These are phyloP conservation scores for Trypanosoma theileri DNA, from an alignment of 208 protist species.

Conservation along the genomic window DNA sequence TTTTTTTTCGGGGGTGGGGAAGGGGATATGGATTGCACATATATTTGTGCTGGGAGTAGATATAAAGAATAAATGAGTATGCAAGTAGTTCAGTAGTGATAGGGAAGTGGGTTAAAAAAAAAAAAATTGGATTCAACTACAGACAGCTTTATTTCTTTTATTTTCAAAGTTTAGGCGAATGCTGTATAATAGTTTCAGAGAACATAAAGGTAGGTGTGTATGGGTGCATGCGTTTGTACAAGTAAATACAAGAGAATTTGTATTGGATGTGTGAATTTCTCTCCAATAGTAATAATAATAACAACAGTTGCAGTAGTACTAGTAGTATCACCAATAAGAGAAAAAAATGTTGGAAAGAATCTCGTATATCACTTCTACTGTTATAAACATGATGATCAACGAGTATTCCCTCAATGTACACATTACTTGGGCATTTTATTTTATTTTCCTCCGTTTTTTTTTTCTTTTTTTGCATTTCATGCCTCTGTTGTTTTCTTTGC, in stretches of 20 bases:
- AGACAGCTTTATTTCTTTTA: background rate
- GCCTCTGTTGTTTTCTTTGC: background rate
- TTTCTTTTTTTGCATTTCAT: background rate
- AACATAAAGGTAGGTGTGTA: too few relatives aligned
- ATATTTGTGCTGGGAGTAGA: background rate
- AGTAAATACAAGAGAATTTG: too few relatives aligned
- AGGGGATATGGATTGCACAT: background rate
- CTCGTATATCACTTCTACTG: too few relatives aligned
- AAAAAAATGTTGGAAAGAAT: too few relatives aligned
- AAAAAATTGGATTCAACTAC: background rate
- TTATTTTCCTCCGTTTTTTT: background rate
- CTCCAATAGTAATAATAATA: too few relatives aligned
- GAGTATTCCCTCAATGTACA: background rate
- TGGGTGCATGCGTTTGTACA: too few relatives aligned
- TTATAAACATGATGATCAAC: too few relatives aligned
- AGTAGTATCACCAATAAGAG: too few relatives aligned
- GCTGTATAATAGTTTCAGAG: too few relatives aligned
- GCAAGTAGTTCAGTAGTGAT: background rate
- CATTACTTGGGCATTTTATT: background rate
- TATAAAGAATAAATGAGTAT: background rate
- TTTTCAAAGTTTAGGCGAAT: too few relatives aligned
- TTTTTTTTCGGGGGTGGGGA: background rate
- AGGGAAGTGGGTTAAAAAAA: background rate
- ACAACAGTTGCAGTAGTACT: too few relatives aligned
- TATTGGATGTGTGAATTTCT: too few relatives aligned